phyloP scores from a whole-genome alignment of 331 rosid species.

The Phaseolus coccineus region DNA sequence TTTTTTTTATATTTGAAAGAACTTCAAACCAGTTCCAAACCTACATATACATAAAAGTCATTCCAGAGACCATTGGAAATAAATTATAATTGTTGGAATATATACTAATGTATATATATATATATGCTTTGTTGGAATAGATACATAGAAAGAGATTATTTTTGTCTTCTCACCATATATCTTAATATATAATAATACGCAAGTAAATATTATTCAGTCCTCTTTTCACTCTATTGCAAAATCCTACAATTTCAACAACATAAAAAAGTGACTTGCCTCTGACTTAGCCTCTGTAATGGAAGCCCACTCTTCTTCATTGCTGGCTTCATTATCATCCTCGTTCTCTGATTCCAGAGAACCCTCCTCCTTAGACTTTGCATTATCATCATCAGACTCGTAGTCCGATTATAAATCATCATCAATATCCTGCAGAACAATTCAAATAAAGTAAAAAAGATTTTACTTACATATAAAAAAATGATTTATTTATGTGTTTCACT shows the following conservation, averaged over 20 bases:
- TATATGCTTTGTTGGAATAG: no score
- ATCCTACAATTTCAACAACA: neutral
- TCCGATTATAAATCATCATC: conserved; percentile 83
- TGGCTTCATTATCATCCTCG: conserved; percentile 76
- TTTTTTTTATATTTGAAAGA: no score
- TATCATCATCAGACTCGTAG: conserved; percentile 80
- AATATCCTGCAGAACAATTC: conserved; percentile 71
- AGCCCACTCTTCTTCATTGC: conserved; percentile 85
- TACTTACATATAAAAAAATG: no score
- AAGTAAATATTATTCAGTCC: no score
- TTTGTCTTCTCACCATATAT: no score
- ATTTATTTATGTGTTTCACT: no score
- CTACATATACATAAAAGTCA: no score
- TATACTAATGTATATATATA: no score
- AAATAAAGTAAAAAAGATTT: neutral
- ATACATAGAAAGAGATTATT: no score
- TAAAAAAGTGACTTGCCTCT: conserved; percentile 63
- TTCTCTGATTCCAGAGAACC: conserved; percentile 76
- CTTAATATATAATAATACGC: neutral
- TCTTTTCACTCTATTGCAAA: neutral
- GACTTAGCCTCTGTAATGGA: conserved; percentile 79
- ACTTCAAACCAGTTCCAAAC: no score
- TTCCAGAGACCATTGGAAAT: no score
- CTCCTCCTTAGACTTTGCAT: conserved; percentile 69
- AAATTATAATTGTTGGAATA: no score